Evolutionary conservation across 2,329 filamentous ascomycete genomes (phyloP).

Genomic region (Pseudopyricularia cyperi): DNA sequence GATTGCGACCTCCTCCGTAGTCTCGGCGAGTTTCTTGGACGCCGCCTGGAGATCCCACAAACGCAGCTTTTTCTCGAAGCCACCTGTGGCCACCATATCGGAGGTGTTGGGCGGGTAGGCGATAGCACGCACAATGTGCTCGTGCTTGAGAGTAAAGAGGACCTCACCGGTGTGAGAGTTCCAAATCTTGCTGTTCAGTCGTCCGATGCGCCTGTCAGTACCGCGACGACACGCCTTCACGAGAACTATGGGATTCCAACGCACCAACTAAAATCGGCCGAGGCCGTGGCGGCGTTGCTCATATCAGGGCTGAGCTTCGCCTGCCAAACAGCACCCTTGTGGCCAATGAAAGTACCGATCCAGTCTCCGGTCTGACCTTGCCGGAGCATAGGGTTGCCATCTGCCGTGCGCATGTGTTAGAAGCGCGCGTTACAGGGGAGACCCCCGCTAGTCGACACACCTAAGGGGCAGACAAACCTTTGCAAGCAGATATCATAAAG

Average conservation of each 20-base stretch:
- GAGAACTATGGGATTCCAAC: background rate
- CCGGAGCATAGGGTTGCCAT: constrained; percentile 96
- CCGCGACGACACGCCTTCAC: background rate
- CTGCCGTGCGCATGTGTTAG: constrained; percentile 27
- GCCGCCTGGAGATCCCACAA: constrained; percentile 63
- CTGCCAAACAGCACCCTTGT: constrained; percentile 98
- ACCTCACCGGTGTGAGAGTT: constrained; percentile 90
- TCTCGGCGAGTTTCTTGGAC: constrained; percentile 16
- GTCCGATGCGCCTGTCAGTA: background rate
- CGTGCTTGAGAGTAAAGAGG: constrained; percentile 74
- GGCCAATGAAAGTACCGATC: constrained; percentile 96
- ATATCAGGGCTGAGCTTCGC: constrained; percentile 82
- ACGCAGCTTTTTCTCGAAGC: constrained; percentile 90
- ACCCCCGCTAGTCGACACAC: background rate
- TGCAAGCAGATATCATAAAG: constrained; percentile 88
- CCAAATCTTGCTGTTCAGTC: constrained; percentile 70
- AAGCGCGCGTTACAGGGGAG: background rate
- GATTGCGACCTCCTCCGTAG: constrained; percentile 29
- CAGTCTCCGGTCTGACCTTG: constrained; percentile 93
- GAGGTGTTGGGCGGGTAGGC: constrained; percentile 74
- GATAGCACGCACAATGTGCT: constrained; percentile 89
- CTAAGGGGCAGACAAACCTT: constrained; percentile 43
- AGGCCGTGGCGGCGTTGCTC: constrained; percentile 78
- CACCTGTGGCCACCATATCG: constrained; percentile 83
- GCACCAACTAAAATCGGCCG: constrained; percentile 89